Evolutionary conservation across 2,329 filamentous ascomycete genomes (phyloP).

Genomic region (Microdochium trichocladiopsis): DNA sequence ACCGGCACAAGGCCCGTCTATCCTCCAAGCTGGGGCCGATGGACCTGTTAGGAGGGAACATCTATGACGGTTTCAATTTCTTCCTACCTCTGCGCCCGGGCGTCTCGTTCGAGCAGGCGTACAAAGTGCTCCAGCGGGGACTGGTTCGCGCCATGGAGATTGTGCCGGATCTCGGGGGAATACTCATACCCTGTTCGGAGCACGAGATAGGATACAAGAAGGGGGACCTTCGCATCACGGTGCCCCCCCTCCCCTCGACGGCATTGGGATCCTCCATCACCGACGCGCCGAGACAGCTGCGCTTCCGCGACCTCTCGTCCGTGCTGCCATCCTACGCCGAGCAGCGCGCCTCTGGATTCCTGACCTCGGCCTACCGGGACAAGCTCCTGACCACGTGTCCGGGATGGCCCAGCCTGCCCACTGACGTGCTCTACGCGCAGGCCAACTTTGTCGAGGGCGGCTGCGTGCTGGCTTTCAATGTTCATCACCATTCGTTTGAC

Average conservation of each 20-base stretch:
- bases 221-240: constrained; percentile 15
- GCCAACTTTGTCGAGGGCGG: constrained; percentile 23
- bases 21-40: constrained; percentile 21
- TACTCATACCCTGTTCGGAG: constrained; percentile 20
- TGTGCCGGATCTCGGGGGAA: constrained; percentile 27
- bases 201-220: constrained; percentile 17
- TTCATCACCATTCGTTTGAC: constrained; percentile 15
- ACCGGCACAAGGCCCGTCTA: constrained; percentile 15
- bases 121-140: constrained; percentile 22
- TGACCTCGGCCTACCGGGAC: constrained; percentile 18
- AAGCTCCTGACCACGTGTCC: constrained; percentile 12
- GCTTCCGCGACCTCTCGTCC: constrained; percentile 17
- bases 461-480: constrained; percentile 16
- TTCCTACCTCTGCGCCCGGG: constrained; percentile 23
- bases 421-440: constrained; percentile 19
- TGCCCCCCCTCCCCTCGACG: constrained; percentile 3
- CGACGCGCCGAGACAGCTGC: constrained; percentile 5
- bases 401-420: constrained; percentile 11
- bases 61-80: constrained; percentile 18
- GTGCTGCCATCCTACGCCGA: constrained; percentile 16
- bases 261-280: background rate
- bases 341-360: constrained; percentile 15
- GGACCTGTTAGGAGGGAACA: constrained; percentile 23
- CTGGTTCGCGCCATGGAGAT: constrained; percentile 24
- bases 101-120: constrained; percentile 17